Conservation (phyloP, 306 rosid species). For the Pyrus communis region DNA sequence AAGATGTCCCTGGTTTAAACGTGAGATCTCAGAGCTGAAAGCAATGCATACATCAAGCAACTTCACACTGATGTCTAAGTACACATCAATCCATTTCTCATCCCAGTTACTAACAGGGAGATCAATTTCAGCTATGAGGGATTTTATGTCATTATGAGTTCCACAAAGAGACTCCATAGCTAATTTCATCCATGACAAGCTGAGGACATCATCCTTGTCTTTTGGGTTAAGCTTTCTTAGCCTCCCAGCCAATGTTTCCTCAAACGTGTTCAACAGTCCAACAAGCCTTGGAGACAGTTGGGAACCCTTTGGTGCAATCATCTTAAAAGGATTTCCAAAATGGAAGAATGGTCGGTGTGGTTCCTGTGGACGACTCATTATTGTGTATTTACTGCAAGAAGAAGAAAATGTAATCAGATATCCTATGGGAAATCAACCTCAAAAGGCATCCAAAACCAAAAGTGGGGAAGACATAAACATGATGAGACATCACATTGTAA, state of each 20-base stretch:
- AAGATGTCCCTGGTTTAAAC: constrained; percentile 60
- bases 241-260: constrained; percentile 60
- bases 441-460: not conserved
- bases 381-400: constrained; percentile 24
- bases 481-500: not conserved
- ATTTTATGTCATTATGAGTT: constrained; percentile 45
- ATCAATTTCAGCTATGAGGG: constrained; percentile 50
- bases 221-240: constrained; percentile 50
- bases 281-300: constrained; percentile 44
- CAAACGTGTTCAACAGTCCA: constrained; percentile 44
- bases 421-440: not conserved
- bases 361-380: constrained; percentile 67
- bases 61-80: constrained; percentile 69
- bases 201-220: constrained; percentile 53
- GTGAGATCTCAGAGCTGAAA: constrained; percentile 76
- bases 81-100: constrained; percentile 79
- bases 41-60: constrained; percentile 70
- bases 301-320: constrained; percentile 52
- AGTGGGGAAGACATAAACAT: not conserved
- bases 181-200: constrained; percentile 73
- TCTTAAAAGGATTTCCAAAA: constrained; percentile 74
- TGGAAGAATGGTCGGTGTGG: constrained; percentile 63
- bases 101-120: constrained; percentile 73
- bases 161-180: constrained; percentile 62
- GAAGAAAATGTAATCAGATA: not conserved